Conservation (phyloP, 2,329 filamentous ascomycete species). For the Colletotrichum spinosum region DNA sequence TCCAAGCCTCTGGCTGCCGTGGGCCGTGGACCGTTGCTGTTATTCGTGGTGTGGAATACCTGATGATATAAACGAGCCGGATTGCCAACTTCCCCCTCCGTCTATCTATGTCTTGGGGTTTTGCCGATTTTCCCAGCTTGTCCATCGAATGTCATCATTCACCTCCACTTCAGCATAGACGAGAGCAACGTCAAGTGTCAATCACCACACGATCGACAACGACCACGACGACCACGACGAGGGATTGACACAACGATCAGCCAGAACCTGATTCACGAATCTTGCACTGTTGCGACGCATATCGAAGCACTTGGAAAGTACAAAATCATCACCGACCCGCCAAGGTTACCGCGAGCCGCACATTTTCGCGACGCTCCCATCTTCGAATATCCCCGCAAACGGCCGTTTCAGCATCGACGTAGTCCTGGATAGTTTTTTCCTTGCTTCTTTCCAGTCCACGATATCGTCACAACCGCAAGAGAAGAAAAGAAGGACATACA, state of each 20-base stretch:
- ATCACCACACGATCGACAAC: constrained; percentile 5
- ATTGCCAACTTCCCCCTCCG: constrained; percentile 12
- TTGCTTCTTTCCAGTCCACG: background rate
- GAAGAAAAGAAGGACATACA: constrained; percentile 5
- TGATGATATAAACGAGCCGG: constrained; percentile 33
- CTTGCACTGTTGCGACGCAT: background rate
- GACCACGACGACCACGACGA: constrained; percentile 1
- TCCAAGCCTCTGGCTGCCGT: no score
- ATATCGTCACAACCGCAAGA: background rate
- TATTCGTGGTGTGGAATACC: no score
- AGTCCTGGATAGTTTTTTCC: background rate
- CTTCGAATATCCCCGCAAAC: constrained; percentile 8
- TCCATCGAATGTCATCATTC: constrained; percentile 20
- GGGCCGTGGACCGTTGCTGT: no score
- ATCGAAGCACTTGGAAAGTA: no score
- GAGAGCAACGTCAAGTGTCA: constrained; percentile 23
- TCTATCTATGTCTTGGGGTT: no score
- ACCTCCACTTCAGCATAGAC: constrained; percentile 22
- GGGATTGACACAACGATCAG: background rate
- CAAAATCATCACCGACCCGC: no score
- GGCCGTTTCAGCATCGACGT: constrained; percentile 25
- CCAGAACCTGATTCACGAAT: constrained; percentile 6
- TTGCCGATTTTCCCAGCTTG: constrained; percentile 15
- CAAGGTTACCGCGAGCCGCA: no score
- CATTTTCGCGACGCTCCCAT: background rate